Conservation (phyloP, 176 grass and related monocot species). For the Oryza officinalis region DNA sequence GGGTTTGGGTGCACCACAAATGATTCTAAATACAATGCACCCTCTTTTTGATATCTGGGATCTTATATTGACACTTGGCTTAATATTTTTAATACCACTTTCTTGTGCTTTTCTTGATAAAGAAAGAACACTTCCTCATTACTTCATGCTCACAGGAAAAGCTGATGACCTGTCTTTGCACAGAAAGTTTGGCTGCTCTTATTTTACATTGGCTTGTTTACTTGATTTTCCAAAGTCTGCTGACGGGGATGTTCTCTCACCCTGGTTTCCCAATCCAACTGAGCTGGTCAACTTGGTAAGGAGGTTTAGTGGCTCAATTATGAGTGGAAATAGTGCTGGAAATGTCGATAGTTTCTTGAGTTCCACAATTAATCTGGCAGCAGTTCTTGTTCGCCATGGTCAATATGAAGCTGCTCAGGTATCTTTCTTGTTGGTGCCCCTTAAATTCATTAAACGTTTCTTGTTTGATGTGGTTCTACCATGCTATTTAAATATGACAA, state of each 20-base stretch:
- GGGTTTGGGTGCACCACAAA: neutral
- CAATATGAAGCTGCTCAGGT: conserved; percentile 94
- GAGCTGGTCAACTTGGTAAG: conserved; percentile 57
- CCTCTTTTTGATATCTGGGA: neutral
- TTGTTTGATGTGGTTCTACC: conserved; percentile 22
- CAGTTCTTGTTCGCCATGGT: conserved; percentile 63
- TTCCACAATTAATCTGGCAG: conserved; percentile 53
- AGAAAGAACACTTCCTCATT: neutral
- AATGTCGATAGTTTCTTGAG: conserved; percentile 41
- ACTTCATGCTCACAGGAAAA: conserved; percentile 56
- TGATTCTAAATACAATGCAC: conserved; percentile 1
- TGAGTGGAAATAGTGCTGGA: conserved; percentile 43
- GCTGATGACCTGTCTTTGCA: conserved; percentile 60
- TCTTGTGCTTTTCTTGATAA: neutral
- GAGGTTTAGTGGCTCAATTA: conserved; percentile 71
- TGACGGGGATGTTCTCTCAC: conserved; percentile 44
- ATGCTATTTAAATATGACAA: conserved; percentile 23
- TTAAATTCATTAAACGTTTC: conserved; percentile 26
- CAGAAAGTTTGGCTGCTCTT: conserved; percentile 73
- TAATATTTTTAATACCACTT: neutral
- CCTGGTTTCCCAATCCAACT: conserved; percentile 59
- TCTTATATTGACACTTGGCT: no score
- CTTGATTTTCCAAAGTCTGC: conserved; percentile 76
- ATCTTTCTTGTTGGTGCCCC: conserved; percentile 23
- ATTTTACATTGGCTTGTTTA: conserved; percentile 91